Base-by-base conservation (phyloP, 768 basidiomycete genomes). In the Mycena vulgaris region DNA sequence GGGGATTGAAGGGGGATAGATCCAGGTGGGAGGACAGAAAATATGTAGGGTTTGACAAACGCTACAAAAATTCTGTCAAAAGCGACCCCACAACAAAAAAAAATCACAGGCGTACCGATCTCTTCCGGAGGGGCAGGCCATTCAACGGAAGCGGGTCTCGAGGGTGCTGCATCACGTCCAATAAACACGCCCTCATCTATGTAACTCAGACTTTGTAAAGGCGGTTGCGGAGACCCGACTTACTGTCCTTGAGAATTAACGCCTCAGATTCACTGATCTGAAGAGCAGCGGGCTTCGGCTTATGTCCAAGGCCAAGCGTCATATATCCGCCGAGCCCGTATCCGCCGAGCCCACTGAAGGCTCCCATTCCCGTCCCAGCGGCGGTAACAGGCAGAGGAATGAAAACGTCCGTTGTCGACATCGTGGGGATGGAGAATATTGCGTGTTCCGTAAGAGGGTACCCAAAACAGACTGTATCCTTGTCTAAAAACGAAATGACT, bases 91-190 rank as follows among this genome's bases (percentile, higher is more conserved):
- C n/a, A n/a, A n/a, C n/a, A n/a, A 23, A 8, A 27, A 17, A 39
- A 27, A 47, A 27, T 31, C 1, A 25, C 28, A 21, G n/a, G 63
- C 81, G 74, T 72, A 92, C 94, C 86, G 30, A 92, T 85, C 70
- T 97, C 96, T 75, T 97, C 95, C 27, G 94, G 95, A 53, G 91
- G 86, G n/a, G 88, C 86, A 2, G 91, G 89, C 93, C 94, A 96
- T 69, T 89, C 88, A 19, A 97, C 87, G 21, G 83, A 82, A 11
- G 80, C 74, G 2, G 81, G 73, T 40, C 88, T 83, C 0, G 88
- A 85, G 10, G 84, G 78, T 72, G 87, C 90, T 0, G 88, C 92
- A 70, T 92, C 89, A 8, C 81, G 68, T 14, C 89, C 89, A 66
- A 96, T 79, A 63, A 93, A 87, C 25, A 92, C 78, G 1, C 92